These are phyloP conservation scores for Trypanosoma lewisi DNA, from an alignment of 208 protist genomes.

Conservation along the genomic window DNA sequence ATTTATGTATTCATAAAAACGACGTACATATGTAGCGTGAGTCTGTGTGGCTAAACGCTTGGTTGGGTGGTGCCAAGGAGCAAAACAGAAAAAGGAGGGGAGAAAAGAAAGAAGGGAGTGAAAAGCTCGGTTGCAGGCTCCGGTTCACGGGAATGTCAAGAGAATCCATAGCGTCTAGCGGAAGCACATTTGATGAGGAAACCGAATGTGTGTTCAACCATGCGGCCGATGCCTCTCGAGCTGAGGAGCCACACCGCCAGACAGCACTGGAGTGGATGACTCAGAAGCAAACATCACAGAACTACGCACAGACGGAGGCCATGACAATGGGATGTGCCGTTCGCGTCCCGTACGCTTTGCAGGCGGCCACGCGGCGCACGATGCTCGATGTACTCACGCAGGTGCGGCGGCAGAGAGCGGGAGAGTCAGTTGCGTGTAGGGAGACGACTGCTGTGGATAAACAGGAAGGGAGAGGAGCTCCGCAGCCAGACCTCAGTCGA, in stretches of 20 bases:
- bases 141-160: slow-evolving; percentile 5
- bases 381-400: slow-evolving; percentile 62
- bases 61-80: neutral
- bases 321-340: slow-evolving; percentile 67
- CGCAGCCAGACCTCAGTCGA: slow-evolving; percentile 26
- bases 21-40: too few species aligned
- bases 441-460: too few species aligned
- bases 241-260: neutral
- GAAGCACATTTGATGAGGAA: slow-evolving; percentile 22
- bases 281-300: neutral
- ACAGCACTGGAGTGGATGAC: neutral
- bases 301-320: slow-evolving; percentile 7
- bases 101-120: neutral
- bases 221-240: neutral
- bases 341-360: slow-evolving; percentile 50
- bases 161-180: neutral
- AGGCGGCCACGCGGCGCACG: slow-evolving; percentile 55
- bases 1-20: too few species aligned
- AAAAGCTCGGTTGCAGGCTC: neutral
- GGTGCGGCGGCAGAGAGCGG: neutral
- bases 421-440: neutral
- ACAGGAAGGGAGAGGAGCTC: too few species aligned
- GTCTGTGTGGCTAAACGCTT: too few species aligned
- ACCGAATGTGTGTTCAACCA: neutral
- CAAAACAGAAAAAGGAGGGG: neutral